A percentile compares a stretch with the other conserved stretches of the same genome.
Conservation (phyloP, 2,329 filamentous ascomycete genomes). For the Phyllosticta citrichinensis region DNA sequence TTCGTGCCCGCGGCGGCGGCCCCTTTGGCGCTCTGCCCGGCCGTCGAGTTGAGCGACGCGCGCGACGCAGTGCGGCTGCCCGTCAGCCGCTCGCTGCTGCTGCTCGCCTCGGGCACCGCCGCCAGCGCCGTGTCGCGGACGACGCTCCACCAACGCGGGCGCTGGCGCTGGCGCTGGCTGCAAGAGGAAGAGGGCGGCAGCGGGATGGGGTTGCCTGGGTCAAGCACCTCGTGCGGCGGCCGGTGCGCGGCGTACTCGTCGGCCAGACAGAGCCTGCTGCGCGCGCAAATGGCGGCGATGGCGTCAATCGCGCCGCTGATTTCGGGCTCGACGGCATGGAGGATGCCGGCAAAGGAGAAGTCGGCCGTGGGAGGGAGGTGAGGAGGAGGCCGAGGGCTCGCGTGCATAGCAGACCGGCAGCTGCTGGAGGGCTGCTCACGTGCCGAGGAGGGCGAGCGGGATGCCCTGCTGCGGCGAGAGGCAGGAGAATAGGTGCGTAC, state of each 20-base stretch:
- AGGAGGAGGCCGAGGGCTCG: constrained; percentile 9
- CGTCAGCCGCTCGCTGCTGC: constrained; percentile 32
- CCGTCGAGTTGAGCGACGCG: neutral
- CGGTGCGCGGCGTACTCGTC: constrained; percentile 54
- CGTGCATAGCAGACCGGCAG: constrained; percentile 18
- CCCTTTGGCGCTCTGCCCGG: constrained; percentile 5
- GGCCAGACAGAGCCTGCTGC: constrained; percentile 50
- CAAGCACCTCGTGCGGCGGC: constrained; percentile 47
- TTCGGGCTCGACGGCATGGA: constrained; percentile 48
- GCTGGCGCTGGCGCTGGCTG: constrained; percentile 15
- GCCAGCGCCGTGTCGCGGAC: constrained; percentile 32
- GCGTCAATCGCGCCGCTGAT: constrained; percentile 49
- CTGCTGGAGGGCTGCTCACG: constrained; percentile 3
- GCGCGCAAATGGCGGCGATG: constrained; percentile 53
- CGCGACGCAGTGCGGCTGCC: constrained; percentile 8
- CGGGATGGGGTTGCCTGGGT: constrained; percentile 17
- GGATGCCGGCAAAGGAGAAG: constrained; percentile 47
- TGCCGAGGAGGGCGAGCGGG: neutral
- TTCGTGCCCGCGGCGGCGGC: neutral
- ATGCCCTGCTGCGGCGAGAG: constrained; percentile 15
- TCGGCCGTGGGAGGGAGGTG: constrained; percentile 39
- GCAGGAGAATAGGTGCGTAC: constrained; percentile 32
- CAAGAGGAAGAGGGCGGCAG: neutral
- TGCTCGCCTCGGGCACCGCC: constrained; percentile 38
- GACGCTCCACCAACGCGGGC: constrained; percentile 21